phyloP scores from a whole-genome alignment of 192 early-diverging fungal species.

The Haplosporangium gracile region DNA sequence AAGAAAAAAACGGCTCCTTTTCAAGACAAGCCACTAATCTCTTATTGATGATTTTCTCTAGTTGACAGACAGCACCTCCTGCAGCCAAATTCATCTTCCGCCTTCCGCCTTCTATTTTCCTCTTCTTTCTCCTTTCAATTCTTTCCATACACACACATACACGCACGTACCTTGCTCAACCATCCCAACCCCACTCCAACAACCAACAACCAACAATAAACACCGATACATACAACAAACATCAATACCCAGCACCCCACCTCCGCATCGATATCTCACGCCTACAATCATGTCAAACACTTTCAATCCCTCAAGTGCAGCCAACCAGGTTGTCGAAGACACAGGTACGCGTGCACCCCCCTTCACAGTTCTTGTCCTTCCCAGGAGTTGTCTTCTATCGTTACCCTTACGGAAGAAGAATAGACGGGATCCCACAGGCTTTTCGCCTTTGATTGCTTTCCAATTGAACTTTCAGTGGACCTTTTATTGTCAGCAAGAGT shows the following conservation, averaged over 20 bases:
- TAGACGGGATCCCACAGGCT: background rate
- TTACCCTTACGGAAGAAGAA: background rate
- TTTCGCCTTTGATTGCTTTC: background rate
- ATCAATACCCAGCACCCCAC: background rate
- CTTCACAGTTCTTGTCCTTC: background rate
- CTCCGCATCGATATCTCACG: background rate
- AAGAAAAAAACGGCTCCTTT: background rate
- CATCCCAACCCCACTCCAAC: background rate
- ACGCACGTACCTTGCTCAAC: background rate
- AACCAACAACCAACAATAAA: background rate
- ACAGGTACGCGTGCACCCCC: slow-evolving; percentile 52
- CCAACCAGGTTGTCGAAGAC: slow-evolving; percentile 66
- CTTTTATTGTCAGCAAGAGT: too few relatives aligned
- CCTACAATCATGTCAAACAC: background rate
- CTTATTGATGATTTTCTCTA: slow-evolving; percentile 14
- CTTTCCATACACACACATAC: background rate
- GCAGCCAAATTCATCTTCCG: slow-evolving; percentile 4
- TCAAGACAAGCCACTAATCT: slow-evolving; percentile 9
- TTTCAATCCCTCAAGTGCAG: slow-evolving; percentile 55
- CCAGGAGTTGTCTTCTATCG: background rate
- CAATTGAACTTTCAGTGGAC: background rate
- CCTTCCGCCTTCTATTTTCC: slow-evolving; percentile 2
- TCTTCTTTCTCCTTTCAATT: background rate
- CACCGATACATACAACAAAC: background rate
- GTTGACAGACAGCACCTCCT: background rate